Conservation (phyloP, 352 stramenopile species). For the Hyaloperonospora brassicae region DNA sequence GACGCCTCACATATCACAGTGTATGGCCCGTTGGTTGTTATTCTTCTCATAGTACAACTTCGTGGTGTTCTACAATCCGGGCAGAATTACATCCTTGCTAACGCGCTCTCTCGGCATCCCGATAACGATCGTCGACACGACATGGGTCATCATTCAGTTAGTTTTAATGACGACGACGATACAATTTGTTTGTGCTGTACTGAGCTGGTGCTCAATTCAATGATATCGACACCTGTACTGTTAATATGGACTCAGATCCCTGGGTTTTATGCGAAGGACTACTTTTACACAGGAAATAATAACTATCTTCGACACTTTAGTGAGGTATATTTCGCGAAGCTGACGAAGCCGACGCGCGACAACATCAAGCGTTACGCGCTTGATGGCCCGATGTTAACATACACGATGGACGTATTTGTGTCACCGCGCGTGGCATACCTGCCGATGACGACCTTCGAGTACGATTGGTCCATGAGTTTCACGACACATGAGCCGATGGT, state of each 20-base stretch:
- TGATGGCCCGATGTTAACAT: too few species aligned
- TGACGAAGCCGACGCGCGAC: too few species aligned
- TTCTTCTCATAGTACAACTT: not conserved
- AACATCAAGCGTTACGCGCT: too few species aligned
- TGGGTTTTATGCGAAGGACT: not conserved
- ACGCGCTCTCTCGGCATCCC: too few species aligned
- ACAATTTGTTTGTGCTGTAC: not conserved
- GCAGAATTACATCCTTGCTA: not conserved
- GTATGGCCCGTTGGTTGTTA: not conserved
- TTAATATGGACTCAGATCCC: not conserved
- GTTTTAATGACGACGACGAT: not conserved
- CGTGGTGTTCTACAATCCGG: not conserved
- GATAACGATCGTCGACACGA: not conserved
- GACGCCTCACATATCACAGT: not conserved
- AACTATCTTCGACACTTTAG: too few species aligned
- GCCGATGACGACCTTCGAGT: too few species aligned
- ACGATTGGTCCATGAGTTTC: too few species aligned
- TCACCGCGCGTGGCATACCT: too few species aligned
- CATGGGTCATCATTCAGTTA: not conserved
- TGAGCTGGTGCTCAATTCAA: not conserved
- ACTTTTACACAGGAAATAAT: too few species aligned
- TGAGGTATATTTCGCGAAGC: too few species aligned
- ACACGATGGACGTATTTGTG: too few species aligned
- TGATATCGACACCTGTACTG: not conserved
- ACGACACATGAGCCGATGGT: too few species aligned